Evolutionary conservation across 2,329 filamentous ascomycete genomes (phyloP), one percentile per base, ranked within the genome.

Genomic region (Alternaria rosae): DNA sequence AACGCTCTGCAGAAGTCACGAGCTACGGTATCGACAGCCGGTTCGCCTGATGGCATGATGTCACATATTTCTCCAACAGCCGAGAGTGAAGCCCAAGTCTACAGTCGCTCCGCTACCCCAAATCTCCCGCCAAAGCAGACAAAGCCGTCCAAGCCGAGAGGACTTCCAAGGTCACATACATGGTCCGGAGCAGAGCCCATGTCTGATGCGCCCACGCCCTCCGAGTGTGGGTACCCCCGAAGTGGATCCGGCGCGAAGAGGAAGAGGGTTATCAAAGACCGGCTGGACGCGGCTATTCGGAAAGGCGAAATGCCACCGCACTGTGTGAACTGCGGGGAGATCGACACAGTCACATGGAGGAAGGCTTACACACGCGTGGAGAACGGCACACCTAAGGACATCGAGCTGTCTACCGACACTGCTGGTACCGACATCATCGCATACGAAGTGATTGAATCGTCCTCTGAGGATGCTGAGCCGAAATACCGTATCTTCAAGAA

Each of bases 281-380:
- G 84, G 52, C 76, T 89, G 21, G 82, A 87, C 43, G 78, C 81
- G 58, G 84, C 86, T 21, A 89, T 98, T 56, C 85, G 85, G n/a
- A 88, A 88, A 57, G 95, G 95, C 6, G 87, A 93, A 67, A 91
- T 94, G 84, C 95, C 95, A 0, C 90, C 91, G 1, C 98, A 90
- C 74, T 99, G 95, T 78, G 88, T 88, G 66, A 97, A 98, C 72
- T 99, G 95, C 72, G 95, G 95, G 6, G 92, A 93, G 7, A 97
- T 99, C 59, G 92, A 98, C 72, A 99, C 95, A 0, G 92, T 94
- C 0, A 97, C 94, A 0, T 99, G 95, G 95, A 89, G 95, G 62
- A 95, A 94, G 74, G 92, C 95, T 12, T 97, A 91, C 85, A 89
- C 89, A n/a, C 92, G 93, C 72, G 85, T 92, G 8, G 85, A 90